Base-by-base conservation (phyloP, 208 protist genomes). In the Crithidia fasciculata region DNA sequence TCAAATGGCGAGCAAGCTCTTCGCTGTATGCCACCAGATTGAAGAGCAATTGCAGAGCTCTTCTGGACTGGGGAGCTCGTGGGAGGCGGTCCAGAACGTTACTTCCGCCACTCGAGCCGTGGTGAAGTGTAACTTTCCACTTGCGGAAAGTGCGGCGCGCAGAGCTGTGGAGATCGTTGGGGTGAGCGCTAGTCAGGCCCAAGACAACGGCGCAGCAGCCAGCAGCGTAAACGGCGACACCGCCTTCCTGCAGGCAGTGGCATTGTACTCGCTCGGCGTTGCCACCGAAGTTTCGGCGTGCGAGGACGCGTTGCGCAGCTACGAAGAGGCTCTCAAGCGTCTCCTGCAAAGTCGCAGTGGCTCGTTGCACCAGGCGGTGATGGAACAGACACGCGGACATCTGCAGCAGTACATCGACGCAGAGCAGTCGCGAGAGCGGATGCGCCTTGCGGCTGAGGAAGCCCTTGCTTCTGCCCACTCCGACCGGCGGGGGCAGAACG, bases 51-150 rank as follows among this genome's bases (percentile, higher is more conserved):
- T 65, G 49, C 18, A 37, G 49, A 41, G 36, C 69, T 49, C 13
- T 4, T 41, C 47, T 8, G 18, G 13, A 9, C 56, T 69, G 3
- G 54, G 45, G n/a, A 65, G 65, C 65, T 13, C 66, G 41, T 76
- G 77, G 77, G 36, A 57, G 18, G 55, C 50, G 13, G 69, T 76
- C 18, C 41, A 37, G 7, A 44, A 63, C 13, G 36, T 76, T 28
- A 77, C 77, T 47, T 67, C 57, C 45, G 78, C 71, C 40, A 69
- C 73, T 18, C 49, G 39, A 8, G 61, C 61, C 16, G 54, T 83
- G n/a, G 68, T 74, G 49, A 69, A 55, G 43, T 84, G 73, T 50
- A 63, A 71, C 68, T 73, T 79, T 57, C 15, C 60, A 18, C 43
- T 54, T n/a, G 67, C 47, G 12, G 74, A 79, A 43, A 53, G 45